A percentile compares a stretch with the other conserved stretches of the same genome.
These are phyloP conservation scores for Phyllosticta capitalensis DNA, from an alignment of 2,329 filamentous ascomycete genomes.

Conservation along the genomic window DNA sequence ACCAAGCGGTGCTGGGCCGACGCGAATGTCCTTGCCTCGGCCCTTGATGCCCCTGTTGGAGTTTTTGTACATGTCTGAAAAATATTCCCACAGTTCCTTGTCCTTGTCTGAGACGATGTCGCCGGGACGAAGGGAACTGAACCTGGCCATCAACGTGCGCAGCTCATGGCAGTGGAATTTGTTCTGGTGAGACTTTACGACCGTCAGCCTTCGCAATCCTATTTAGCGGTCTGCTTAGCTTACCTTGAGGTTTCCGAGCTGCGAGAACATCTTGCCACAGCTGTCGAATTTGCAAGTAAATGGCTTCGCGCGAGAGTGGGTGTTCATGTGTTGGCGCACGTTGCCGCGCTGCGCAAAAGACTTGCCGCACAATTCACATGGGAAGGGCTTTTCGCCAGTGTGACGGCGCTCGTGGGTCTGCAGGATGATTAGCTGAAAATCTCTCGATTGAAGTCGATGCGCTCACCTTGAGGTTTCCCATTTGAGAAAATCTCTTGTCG, in stretches of 20 bases:
- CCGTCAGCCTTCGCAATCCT: constrained; percentile 11
- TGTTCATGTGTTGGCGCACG: constrained; percentile 71
- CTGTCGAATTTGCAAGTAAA: constrained; percentile 73
- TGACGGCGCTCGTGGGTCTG: constrained; percentile 82
- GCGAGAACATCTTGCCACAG: constrained; percentile 82
- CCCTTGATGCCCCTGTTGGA: constrained; percentile 98
- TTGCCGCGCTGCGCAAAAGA: constrained; percentile 80
- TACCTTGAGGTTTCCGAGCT: constrained; percentile 87
- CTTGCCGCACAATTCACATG: constrained; percentile 71
- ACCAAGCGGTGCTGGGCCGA: constrained; percentile 30
- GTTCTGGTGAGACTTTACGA: constrained; percentile 71
- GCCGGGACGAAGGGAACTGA: constrained; percentile 53
- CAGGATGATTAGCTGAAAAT: constrained; percentile 1
- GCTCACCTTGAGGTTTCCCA: constrained; percentile 77
- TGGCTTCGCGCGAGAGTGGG: constrained; percentile 67
- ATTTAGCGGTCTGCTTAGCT: not conserved
- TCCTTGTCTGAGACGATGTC: constrained; percentile 59
- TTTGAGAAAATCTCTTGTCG: constrained; percentile 73
- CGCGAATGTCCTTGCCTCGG: constrained; percentile 72
- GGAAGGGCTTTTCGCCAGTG: constrained; percentile 76
- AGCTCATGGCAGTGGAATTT: constrained; percentile 79
- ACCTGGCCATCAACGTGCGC: constrained; percentile 58
- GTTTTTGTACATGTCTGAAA: constrained; percentile 85
- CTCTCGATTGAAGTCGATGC: constrained; percentile 3
- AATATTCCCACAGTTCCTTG: constrained; percentile 73